phyloP scores from a whole-genome alignment of 441 rosid genomes.

The Croton setiger region DNA sequence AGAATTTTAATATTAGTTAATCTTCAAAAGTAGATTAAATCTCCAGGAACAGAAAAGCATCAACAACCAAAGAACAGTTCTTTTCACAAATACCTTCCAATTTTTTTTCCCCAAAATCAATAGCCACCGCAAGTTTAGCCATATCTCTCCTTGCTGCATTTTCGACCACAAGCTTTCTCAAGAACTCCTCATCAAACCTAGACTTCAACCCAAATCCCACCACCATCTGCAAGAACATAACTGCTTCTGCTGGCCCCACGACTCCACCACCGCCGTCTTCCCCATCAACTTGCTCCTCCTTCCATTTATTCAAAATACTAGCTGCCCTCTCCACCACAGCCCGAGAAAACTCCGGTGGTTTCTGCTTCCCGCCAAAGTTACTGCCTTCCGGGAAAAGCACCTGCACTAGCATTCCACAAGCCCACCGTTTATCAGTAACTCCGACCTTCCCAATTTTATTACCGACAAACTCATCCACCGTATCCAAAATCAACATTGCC shows the following conservation, averaged over 20 bases:
- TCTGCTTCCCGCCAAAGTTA: constrained; percentile 10
- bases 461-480: constrained; percentile 48
- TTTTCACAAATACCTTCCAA: constrained; percentile 59
- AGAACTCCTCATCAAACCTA: constrained; percentile 39
- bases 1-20: neutral
- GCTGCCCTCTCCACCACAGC: constrained; percentile 38
- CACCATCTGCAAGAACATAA: constrained; percentile 53
- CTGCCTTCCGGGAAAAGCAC: constrained; percentile 42
- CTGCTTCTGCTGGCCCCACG: constrained; percentile 54
- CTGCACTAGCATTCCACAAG: constrained; percentile 51
- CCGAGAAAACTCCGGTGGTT: constrained; percentile 32
- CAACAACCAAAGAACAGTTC: neutral
- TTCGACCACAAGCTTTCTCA: constrained; percentile 47
- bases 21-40: neutral
- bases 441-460: constrained; percentile 40
- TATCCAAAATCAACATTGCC: constrained; percentile 43
- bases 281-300: constrained; percentile 22
- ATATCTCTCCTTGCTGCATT: constrained; percentile 50
- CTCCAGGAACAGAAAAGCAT: neutral
- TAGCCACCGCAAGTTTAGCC: constrained; percentile 43
- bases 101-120: constrained; percentile 38
- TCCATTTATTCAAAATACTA: constrained; percentile 38
- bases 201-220: constrained; percentile 41
- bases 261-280: constrained; percentile 24
- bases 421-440: constrained; percentile 61